Percentiles rank a stretch among this genome's conserved stretches.
These are phyloP conservation scores for Carallia pectinifolia DNA, from an alignment of 345 rosid species.

Conservation along the genomic window DNA sequence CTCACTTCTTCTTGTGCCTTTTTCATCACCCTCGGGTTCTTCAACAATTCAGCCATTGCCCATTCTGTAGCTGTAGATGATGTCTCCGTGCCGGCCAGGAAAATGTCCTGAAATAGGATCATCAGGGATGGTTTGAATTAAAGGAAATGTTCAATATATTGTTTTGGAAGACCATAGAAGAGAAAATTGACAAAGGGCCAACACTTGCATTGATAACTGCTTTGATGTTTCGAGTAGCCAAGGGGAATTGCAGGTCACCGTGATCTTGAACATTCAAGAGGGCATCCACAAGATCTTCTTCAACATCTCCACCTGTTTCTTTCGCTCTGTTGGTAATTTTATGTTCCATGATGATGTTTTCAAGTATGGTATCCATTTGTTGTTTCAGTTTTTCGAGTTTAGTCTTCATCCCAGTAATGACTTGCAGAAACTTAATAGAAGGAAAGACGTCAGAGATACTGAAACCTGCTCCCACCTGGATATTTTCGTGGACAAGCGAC, in stretches of 20 bases:
- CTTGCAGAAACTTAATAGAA: neutral
- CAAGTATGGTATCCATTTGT: neutral
- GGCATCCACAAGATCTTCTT: neutral
- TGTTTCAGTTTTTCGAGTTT: neutral
- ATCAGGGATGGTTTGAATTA: neutral
- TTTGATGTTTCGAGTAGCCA: neutral
- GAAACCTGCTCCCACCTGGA: neutral
- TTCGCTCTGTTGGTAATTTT: neutral
- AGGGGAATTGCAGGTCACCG: neutral
- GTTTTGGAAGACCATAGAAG: too few species aligned
- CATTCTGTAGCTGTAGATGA: slow-evolving; percentile 22
- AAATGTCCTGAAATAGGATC: slow-evolving; percentile 19
- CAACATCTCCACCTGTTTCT: neutral
- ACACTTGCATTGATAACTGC: neutral
- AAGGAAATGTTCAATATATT: too few species aligned
- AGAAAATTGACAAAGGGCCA: too few species aligned
- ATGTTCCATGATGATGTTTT: slow-evolving; percentile 1
- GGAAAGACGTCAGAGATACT: neutral
- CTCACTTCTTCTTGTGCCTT: slow-evolving; percentile 36
- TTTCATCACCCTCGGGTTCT: slow-evolving; percentile 15
- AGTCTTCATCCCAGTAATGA: neutral
- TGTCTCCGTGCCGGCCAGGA: slow-evolving; percentile 26
- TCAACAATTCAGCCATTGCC: slow-evolving; percentile 27
- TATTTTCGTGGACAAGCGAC: neutral
- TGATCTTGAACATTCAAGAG: neutral